Base-by-base conservation (phyloP, 331 rosid genomes). In the Acacia pycnantha region DNA sequence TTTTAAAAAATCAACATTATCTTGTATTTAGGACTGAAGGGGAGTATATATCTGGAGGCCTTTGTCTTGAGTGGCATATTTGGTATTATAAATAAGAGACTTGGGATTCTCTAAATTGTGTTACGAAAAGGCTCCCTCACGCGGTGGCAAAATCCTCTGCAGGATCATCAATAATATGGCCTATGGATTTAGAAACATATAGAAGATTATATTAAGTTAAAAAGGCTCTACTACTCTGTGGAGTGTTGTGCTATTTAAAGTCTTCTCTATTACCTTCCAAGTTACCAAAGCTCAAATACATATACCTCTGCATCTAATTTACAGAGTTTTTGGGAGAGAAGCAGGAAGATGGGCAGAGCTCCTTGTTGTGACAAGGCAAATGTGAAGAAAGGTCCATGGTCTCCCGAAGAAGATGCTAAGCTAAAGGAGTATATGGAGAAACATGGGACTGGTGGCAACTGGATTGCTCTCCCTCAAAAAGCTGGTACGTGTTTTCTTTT, bases 381-480 rank as follows among this genome's bases (percentile, higher is more conserved):
- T 81, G 98, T 93, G 53, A 93, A 93, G 93, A 93, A 73, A 87
- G 98, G 98, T 4, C 97, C 98, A 81, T 93, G 98, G 98, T 89
- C 93, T 59, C 98, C 92, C 35, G 98, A 93, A 78, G 98, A 93
- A 83, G 98, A 93, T 87, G 87, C 86, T 16, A 90, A 87, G 89
- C 90, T 91, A 0, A 93, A 84, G 80, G 88, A 91, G 26, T 89
- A 88, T 26, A 90, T 93, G 44, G 79, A 90, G 5, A 88, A 85
- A 64, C 70, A 81, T 84, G 97, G 97, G 11, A 91, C 93, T 11
- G 94, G 91, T 31, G 94, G 93, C 21, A 93, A 91, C 44, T 91
- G 98, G 98, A 91, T 93, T 82, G 79, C 98, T 80, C 92, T 93
- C 48, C 98, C 98, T 8, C 97, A 90, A 74, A 93, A 91, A 90